Conservation (phyloP, 306 rosid genomes). For the Castanopsis chinensis region DNA sequence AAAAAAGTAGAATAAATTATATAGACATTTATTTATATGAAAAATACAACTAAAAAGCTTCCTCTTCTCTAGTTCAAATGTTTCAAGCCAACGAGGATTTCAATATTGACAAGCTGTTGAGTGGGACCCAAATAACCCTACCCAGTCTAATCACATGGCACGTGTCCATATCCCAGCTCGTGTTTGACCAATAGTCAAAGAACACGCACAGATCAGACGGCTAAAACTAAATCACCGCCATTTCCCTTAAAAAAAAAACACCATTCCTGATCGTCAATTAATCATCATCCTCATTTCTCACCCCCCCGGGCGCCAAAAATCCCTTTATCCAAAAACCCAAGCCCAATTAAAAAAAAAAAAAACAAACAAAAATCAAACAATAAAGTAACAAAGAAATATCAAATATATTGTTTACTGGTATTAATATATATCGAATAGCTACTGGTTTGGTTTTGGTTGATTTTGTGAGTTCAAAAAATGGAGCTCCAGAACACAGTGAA, state of each 20-base stretch:
- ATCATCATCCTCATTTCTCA: constrained; percentile 21
- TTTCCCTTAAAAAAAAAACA: neutral
- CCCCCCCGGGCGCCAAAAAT: constrained; percentile 83
- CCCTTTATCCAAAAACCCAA: constrained; percentile 38
- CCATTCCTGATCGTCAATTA: constrained; percentile 10
- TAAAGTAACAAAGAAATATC: constrained; percentile 22
- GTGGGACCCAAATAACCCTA: constrained; percentile 26
- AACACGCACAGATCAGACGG: constrained; percentile 39
- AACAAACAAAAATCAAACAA: constrained; percentile 8
- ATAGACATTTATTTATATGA: too few relatives aligned
- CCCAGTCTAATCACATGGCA: constrained; percentile 26
- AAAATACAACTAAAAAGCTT: too few relatives aligned
- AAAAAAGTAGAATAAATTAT: neutral
- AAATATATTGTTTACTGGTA: neutral
- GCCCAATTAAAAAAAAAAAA: constrained; percentile 14
- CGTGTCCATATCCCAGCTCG: constrained; percentile 16
- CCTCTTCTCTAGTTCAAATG: neutral
- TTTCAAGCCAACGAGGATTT: constrained; percentile 11
- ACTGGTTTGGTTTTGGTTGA: neutral
- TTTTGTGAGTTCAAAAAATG: constrained; percentile 48
- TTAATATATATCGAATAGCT: constrained; percentile 13
- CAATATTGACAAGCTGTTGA: neutral
- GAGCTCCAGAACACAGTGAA: constrained; percentile 94
- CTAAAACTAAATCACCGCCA: neutral
- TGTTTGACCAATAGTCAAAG: constrained; percentile 39